These are phyloP conservation scores for Vaccinium vitisidaea DNA, from an alignment of 148 eudicot genomes.

Conservation along the genomic window DNA sequence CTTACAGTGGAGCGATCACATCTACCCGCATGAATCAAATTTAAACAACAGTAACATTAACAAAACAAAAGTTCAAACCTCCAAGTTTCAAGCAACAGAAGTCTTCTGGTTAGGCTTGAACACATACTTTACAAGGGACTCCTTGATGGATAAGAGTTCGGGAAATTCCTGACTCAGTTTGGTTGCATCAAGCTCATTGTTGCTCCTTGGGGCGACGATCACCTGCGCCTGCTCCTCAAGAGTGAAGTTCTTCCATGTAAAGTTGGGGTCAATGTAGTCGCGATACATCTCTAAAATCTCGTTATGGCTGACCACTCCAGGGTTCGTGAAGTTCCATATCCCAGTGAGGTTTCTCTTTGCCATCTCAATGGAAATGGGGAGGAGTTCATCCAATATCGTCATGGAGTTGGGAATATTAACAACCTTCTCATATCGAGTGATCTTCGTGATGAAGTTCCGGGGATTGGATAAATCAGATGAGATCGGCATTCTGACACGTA, in stretches of 20 bases:
- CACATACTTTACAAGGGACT: constrained; percentile 38
- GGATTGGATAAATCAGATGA: constrained; percentile 54
- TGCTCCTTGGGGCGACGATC: constrained; percentile 55
- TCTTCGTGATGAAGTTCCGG: constrained; percentile 56
- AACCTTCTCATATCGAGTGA: constrained; percentile 46
- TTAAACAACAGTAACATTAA: neutral
- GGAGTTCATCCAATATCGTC: constrained; percentile 57
- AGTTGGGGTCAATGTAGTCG: constrained; percentile 45
- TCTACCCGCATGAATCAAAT: neutral
- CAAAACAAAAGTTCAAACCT: neutral
- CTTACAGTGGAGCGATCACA: neutral
- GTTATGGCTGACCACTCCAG: constrained; percentile 60
- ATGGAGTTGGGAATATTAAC: constrained; percentile 58
- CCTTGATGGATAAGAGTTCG: constrained; percentile 44
- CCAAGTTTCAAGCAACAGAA: constrained; percentile 12
- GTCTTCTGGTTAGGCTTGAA: constrained; percentile 49
- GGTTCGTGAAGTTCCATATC: constrained; percentile 60
- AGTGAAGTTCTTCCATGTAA: constrained; percentile 45
- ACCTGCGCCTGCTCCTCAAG: constrained; percentile 57
- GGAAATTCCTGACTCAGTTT: constrained; percentile 47
- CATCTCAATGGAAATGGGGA: constrained; percentile 56
- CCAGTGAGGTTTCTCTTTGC: constrained; percentile 57
- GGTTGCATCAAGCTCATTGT: constrained; percentile 51
- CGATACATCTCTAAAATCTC: constrained; percentile 53
- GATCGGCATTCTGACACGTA: constrained; percentile 58